Evolutionary conservation across 106 monocot genomes (phyloP), one percentile per base, ranked within the genome.

Genomic region (Apostasia shenzhenica): DNA sequence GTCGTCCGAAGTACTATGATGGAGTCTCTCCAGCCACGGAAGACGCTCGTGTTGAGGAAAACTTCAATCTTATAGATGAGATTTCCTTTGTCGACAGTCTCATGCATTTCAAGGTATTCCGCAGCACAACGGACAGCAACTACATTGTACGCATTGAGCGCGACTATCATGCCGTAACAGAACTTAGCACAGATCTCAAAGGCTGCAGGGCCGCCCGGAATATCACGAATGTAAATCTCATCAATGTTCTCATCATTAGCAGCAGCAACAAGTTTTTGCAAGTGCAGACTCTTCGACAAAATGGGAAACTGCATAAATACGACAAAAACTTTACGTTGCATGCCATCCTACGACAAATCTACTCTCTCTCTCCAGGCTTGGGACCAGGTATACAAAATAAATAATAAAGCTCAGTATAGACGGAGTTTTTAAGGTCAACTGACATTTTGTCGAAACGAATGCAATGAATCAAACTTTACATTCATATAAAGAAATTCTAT

Each of bases 181-280:
- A 85, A 85, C 62, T 85, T 85, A 6, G 78, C 81, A 55, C 85
- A 85, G 8, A 81, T 78, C 49, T 85, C 86, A 45, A 86, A 86
- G 14, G 79, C 69, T 3, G 68, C 71, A 39, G 82, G 45, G 2
- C 86, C 86, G 37, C 86, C 86, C 1, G 86, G 86, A 38, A 86
- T 68, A 41, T 82, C 73, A 13, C 49, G 37, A 8, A 86, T 72
- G 13, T 70, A 7, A 14, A 86, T 60, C 59, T 82, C 86, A 59
- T 86, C 74, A 44, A 11, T 41, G 50, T 44, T 63, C 1, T 63
- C 76, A 3, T 74, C 73, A 14, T 13, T 48, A 39, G 43, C 41
- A 8, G 72, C 56, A 59, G 65, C 48, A 12, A 76, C 59, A 53
- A 82, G 10, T 46, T 67, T 82, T 52, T 77, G 86, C 77, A 86